Evolutionary conservation across 2,329 filamentous ascomycete genomes (phyloP).

Genomic region (Pseudogymnoascus sp.): DNA sequence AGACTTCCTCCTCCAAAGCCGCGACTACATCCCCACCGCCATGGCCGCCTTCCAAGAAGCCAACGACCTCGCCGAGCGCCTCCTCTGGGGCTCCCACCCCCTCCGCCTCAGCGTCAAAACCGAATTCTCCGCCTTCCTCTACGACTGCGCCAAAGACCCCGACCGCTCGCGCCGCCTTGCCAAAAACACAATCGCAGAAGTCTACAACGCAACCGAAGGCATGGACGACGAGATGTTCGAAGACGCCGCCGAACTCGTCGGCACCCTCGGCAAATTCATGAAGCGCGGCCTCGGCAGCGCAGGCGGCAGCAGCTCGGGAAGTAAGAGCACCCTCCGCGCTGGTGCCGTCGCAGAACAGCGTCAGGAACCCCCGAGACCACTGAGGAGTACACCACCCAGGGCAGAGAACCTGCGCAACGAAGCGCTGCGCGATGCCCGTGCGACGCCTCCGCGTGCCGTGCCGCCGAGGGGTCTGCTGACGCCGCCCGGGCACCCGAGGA

Average conservation of each 20-base stretch:
- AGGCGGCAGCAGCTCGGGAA: constrained; percentile 6
- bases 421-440: not conserved
- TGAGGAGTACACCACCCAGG: not conserved
- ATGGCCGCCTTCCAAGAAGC: constrained; percentile 74
- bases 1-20: constrained; percentile 69
- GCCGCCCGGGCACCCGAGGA: not conserved
- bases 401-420: not conserved
- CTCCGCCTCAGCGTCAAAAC: constrained; percentile 82
- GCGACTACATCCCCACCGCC: constrained; percentile 76
- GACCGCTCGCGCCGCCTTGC: constrained; percentile 69
- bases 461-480: not conserved
- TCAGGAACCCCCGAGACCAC: not conserved
- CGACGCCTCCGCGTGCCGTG: not conserved
- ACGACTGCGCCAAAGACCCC: constrained; percentile 81
- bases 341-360: not conserved
- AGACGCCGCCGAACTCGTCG: constrained; percentile 82
- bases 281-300: constrained; percentile 47
- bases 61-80: constrained; percentile 59
- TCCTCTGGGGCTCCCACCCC: constrained; percentile 82
- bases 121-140: constrained; percentile 87
- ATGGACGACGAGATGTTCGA: constrained; percentile 95
- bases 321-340: constrained; percentile 6
- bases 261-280: constrained; percentile 80
- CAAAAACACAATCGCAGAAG: constrained; percentile 75
- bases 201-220: constrained; percentile 82